A percentile compares a stretch with the other conserved stretches of the same genome.
Evolutionary conservation across 2,329 filamentous ascomycete genomes (phyloP).

Genomic region (Thelonectria blattea): DNA sequence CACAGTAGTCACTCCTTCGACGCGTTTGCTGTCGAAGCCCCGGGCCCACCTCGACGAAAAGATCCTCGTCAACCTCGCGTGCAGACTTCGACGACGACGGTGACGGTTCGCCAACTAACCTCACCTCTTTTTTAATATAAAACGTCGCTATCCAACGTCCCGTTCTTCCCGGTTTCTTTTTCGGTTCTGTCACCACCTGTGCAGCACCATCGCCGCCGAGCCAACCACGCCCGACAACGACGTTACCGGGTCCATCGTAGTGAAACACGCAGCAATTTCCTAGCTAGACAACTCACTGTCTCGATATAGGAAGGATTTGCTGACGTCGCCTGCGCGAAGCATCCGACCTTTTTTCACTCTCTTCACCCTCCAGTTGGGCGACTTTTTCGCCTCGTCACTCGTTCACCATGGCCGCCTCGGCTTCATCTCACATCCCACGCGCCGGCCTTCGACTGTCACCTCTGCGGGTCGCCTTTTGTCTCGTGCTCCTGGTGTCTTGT

Average conservation of each 20-base stretch:
- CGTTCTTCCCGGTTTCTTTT: slow-evolving; percentile 11
- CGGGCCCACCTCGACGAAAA: slow-evolving; percentile 6
- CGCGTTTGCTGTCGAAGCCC: slow-evolving; percentile 12
- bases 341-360: background rate
- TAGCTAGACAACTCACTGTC: slow-evolving; percentile 17
- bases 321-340: background rate
- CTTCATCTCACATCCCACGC: slow-evolving; percentile 8
- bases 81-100: background rate
- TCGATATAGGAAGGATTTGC: slow-evolving; percentile 8
- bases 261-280: slow-evolving; percentile 37
- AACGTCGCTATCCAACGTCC: slow-evolving; percentile 1
- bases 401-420: slow-evolving; percentile 27
- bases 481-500: slow-evolving; percentile 34
- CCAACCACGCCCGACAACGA: slow-evolving; percentile 22
- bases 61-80: slow-evolving; percentile 6
- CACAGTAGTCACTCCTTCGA: background rate
- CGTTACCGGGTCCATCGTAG: slow-evolving; percentile 29
- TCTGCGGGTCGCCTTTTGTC: slow-evolving; percentile 22
- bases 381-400: slow-evolving; percentile 27
- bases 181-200: slow-evolving; percentile 6
- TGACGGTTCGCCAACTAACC: slow-evolving; percentile 9
- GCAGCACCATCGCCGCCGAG: slow-evolving; percentile 17
- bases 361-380: slow-evolving; percentile 12
- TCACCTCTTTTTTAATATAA: slow-evolving; percentile 18
- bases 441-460: slow-evolving; percentile 18